These are phyloP conservation scores for Nidularia sp. DNA, from an alignment of 768 basidiomycete species.

Conservation along the genomic window DNA sequence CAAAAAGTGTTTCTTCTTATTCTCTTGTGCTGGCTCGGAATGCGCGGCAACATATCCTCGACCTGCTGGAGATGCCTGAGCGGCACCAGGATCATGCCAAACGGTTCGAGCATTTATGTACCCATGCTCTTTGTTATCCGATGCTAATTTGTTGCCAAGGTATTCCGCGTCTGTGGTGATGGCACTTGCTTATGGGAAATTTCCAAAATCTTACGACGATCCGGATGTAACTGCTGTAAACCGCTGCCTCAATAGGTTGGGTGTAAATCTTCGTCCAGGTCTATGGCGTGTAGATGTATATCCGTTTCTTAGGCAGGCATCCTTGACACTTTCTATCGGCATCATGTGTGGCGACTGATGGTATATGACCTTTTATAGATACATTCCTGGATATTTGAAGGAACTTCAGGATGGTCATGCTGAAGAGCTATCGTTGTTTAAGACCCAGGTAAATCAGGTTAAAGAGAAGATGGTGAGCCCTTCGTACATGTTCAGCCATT, in stretches of 20 bases:
- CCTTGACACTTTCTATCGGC: not conserved
- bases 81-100: constrained; percentile 55
- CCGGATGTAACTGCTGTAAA: constrained; percentile 45
- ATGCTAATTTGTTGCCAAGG: constrained; percentile 14
- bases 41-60: constrained; percentile 38
- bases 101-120: constrained; percentile 17
- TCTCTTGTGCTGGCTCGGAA: constrained; percentile 42
- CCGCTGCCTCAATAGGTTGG: constrained; percentile 40
- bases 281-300: constrained; percentile 44
- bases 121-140: not conserved
- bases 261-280: constrained; percentile 37
- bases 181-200: constrained; percentile 44
- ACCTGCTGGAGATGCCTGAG: constrained; percentile 35
- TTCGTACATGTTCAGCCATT: not conserved
- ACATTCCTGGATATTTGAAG: constrained; percentile 59
- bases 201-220: constrained; percentile 36
- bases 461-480: constrained; percentile 35
- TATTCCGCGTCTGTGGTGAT: constrained; percentile 49
- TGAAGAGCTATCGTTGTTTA: constrained; percentile 55
- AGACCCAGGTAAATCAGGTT: constrained; percentile 44
- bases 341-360: not conserved
- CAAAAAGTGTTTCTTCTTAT: constrained; percentile 46
- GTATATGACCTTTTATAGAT: constrained; percentile 18
- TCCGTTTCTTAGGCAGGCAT: constrained; percentile 33
- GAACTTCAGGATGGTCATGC: constrained; percentile 51